Percentiles rank a stretch among this genome's conserved stretches.
Evolutionary conservation across 2,329 filamentous ascomycete species (phyloP).

Genomic region (Pseudonectria buxi): DNA sequence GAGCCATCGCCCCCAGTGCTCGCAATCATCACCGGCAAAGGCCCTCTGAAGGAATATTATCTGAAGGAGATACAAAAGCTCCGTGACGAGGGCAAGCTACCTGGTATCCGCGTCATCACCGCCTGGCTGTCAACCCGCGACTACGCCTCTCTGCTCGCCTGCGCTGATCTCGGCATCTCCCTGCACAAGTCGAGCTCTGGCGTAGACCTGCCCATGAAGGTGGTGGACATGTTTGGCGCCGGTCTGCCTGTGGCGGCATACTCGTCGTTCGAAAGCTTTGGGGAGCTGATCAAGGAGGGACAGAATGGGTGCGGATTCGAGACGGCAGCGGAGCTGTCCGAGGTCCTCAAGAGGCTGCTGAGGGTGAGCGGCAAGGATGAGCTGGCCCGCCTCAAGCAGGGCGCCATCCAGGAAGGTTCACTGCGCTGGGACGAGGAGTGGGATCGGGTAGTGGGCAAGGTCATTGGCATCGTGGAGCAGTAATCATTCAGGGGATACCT

Average conservation of each 20-base stretch:
- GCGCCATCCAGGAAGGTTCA: constrained; percentile 67
- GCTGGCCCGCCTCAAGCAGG: constrained; percentile 55
- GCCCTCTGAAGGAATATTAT: constrained; percentile 75
- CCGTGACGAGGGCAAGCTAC: constrained; percentile 54
- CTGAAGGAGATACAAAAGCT: constrained; percentile 57
- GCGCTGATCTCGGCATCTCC: constrained; percentile 83
- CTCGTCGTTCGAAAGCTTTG: constrained; percentile 77
- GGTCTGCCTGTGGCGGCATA: constrained; percentile 88
- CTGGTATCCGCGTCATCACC: constrained; percentile 65
- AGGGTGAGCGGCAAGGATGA: constrained; percentile 40
- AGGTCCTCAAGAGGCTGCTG: constrained; percentile 60
- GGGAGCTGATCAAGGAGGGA: constrained; percentile 82
- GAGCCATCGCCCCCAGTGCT: constrained; percentile 57
- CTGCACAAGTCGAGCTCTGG: constrained; percentile 91
- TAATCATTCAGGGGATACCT: constrained; percentile 7
- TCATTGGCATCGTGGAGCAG: constrained; percentile 48
- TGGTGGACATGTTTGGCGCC: constrained; percentile 97
- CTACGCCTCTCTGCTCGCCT: constrained; percentile 77
- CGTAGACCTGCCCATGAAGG: constrained; percentile 97
- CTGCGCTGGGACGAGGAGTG: constrained; percentile 89
- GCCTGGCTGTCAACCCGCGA: constrained; percentile 80
- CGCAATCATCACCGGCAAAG: constrained; percentile 91
- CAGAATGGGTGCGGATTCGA: constrained; percentile 82
- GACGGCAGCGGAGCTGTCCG: constrained; percentile 58
- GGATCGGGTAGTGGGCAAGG: constrained; percentile 70